These are phyloP conservation scores for Colletotrichum shisoi DNA, from an alignment of 2,329 filamentous ascomycete genomes.

Conservation along the genomic window DNA sequence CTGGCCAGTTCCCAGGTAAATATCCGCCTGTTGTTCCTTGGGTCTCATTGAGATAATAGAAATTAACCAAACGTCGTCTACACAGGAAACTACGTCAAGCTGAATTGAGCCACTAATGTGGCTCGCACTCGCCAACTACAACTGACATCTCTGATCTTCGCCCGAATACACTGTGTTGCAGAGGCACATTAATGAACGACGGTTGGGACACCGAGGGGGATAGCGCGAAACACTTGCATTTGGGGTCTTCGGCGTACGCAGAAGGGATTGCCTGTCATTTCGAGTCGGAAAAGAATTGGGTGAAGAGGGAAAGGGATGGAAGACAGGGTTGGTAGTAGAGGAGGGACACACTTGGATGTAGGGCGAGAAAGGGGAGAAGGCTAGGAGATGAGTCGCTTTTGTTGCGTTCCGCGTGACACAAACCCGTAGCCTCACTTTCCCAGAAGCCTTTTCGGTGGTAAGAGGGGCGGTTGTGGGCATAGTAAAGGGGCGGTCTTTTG, in stretches of 20 bases:
- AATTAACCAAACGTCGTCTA: conserved; percentile 42
- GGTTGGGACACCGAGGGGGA: conserved; percentile 22
- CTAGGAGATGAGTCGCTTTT: background rate
- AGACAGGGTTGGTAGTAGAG: too few relatives aligned
- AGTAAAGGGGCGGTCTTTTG: background rate
- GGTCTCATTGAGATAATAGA: conserved; percentile 1
- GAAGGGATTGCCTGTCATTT: conserved; percentile 38
- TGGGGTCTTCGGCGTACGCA: conserved; percentile 39
- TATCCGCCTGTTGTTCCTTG: background rate
- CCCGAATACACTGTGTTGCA: conserved; percentile 28
- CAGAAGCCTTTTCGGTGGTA: conserved; percentile 8
- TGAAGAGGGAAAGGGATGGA: background rate
- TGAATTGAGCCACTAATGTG: conserved; percentile 49
- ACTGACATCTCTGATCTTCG: conserved; percentile 21
- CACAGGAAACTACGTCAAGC: conserved; percentile 61
- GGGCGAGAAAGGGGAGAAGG: conserved; percentile 1
- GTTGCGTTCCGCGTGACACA: conserved; percentile 3
- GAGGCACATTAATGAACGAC: conserved; percentile 34
- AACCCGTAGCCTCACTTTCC: conserved; percentile 9
- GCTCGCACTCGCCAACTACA: conserved; percentile 22
- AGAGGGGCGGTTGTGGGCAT: background rate
- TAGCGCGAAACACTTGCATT: conserved; percentile 37
- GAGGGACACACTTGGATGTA: conserved; percentile 9
- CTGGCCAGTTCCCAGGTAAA: conserved; percentile 93
- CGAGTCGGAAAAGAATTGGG: conserved; percentile 27